These are phyloP conservation scores for Xanthoconium stramineum DNA, from an alignment of 768 basidiomycete species.

Conservation along the genomic window DNA sequence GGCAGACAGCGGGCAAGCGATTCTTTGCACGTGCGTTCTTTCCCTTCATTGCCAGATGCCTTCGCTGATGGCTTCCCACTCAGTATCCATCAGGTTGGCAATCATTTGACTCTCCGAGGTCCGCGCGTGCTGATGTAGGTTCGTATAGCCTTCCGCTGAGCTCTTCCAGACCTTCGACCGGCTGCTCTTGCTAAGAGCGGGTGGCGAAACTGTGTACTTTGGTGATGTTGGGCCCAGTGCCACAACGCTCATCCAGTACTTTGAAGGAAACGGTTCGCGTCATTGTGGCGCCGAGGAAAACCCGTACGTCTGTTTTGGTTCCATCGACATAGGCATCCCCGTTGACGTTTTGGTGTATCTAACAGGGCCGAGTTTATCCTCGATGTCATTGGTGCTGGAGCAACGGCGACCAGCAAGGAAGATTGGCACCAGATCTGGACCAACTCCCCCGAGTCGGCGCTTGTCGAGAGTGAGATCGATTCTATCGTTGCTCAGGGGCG, in stretches of 20 bases:
- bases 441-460: conserved; percentile 43
- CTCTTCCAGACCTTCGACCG: conserved; percentile 81
- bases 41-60: neutral
- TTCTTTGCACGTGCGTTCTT: conserved; percentile 77
- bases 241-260: conserved; percentile 66
- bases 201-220: conserved; percentile 69
- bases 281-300: conserved; percentile 66
- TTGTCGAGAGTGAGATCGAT: conserved; percentile 39
- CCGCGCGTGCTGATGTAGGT: neutral
- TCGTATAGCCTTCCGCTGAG: conserved; percentile 67
- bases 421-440: conserved; percentile 69
- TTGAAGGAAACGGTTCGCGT: conserved; percentile 65
- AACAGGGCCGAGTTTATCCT: conserved; percentile 61
- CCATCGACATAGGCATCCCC: conserved; percentile 34
- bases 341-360: conserved; percentile 36
- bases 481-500: conserved; percentile 48
- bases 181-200: conserved; percentile 70
- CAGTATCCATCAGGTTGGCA: conserved; percentile 41
- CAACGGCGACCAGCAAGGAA: conserved; percentile 48
- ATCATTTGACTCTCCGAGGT: neutral
- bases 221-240: conserved; percentile 68
- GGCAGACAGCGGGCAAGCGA: conserved; percentile 80
- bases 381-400: conserved; percentile 73
- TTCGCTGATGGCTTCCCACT: neutral
- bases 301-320: conserved; percentile 42